Base-by-base conservation (phyloP, 2,329 filamentous ascomycete genomes). In the Xylariales sp. region DNA sequence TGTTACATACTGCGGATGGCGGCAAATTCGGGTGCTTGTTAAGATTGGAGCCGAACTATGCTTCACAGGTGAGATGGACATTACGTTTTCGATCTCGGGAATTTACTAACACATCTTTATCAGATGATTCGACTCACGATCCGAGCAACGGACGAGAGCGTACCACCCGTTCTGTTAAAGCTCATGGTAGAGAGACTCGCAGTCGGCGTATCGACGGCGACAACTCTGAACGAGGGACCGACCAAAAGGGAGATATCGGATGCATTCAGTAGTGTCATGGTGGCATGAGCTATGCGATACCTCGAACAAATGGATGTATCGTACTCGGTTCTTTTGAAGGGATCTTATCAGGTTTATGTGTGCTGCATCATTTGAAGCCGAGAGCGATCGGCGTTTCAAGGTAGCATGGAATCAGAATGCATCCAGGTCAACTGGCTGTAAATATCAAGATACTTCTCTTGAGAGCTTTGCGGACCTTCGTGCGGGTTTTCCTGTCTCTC, bases 51-150 rank as follows among this genome's bases (percentile, higher is more conserved):
- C 93, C 93, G 46, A 98, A 98, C 68, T 91, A 90, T 58, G 76
- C 79, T 50, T 91, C 85, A 49, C 87, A 88, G 80, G 93, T 96
- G n/a, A n/a, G n/a, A n/a, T n/a, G n/a, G n/a, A n/a, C n/a, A n/a
- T n/a, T n/a, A 75, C 69, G 83, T 66, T 32, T 24, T 28, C 24
- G 4, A 19, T 18, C 33, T 36, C 11, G 14, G 44, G 22, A 29
- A 18, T 31, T 52, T 64, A 48, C 57, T 24, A 27, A n/a, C 40
- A 50, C 45, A 53, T 20, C 24, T 20, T n/a, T 3, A 46, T 6
- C 52, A 96, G 93, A 96, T 96, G 88, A 86, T 94, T 56, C 90
- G 93, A 40, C 73, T 97, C 46, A 98, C 93, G 0, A 84, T 98
- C 53, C 80, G 93, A 48, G 93, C 91, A 5, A 98, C 93, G 1